A percentile compares a stretch with the other conserved stretches of the same genome.
These are phyloP conservation scores for Mycena capillaripes DNA, from an alignment of 768 basidiomycete species.

Conservation along the genomic window DNA sequence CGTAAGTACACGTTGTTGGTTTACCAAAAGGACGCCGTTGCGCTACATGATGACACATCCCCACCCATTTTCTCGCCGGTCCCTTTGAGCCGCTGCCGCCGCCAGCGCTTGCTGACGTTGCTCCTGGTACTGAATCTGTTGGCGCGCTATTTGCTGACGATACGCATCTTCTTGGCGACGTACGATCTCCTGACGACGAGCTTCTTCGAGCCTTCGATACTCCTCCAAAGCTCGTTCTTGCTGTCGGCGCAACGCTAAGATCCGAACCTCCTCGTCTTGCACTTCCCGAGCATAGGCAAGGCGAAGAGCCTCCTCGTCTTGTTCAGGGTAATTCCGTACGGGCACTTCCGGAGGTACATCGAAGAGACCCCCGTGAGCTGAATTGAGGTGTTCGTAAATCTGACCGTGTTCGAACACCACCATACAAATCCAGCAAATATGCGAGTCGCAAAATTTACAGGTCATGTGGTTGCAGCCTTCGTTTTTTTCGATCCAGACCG, in stretches of 20 bases:
- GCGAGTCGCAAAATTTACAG: constrained; percentile 61
- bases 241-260: neutral
- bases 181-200: neutral
- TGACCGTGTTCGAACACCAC: constrained; percentile 48
- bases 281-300: neutral
- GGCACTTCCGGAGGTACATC: constrained; percentile 25
- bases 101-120: constrained; percentile 4
- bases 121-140: neutral
- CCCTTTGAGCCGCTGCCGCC: constrained; percentile 1
- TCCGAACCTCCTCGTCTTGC: neutral
- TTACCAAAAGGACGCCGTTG: no score
- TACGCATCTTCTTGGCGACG: neutral
- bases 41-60: constrained; percentile 27
- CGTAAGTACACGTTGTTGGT: no score
- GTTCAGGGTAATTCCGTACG: neutral
- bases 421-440: constrained; percentile 72
- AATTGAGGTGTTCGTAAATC: constrained; percentile 52
- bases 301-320: neutral
- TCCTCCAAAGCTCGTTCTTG: neutral
- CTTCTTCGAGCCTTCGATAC: neutral
- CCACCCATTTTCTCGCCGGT: constrained; percentile 17
- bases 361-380: constrained; percentile 42
- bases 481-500: constrained; percentile 60
- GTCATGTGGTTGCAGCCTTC: constrained; percentile 70
- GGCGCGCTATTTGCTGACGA: neutral